Base-by-base conservation (phyloP, 2,329 filamentous ascomycete species). In the Trichophyton benhamiae region DNA sequence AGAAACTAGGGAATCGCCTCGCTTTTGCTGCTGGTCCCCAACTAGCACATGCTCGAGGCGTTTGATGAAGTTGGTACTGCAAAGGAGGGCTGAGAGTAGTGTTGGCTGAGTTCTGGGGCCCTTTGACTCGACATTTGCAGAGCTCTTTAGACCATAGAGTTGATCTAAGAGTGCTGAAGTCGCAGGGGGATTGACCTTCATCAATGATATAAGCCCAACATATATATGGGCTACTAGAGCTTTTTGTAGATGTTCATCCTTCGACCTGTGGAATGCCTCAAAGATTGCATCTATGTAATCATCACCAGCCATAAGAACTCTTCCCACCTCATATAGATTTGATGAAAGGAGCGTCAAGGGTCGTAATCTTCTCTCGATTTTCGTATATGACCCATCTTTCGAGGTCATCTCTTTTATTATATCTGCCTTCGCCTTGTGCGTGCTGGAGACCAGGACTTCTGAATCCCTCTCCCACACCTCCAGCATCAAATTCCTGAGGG, bases 231-330 rank as follows among this genome's bases (percentile, higher is more conserved):
- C 84, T 55, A 91, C 80, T 33, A 95, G 81, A 15, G 82, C 80
- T 65, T 83, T 87, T 62, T 85, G 83, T 49, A 91, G 79, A 17
- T 70, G 66, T 22, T 82, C 80, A 61, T 85, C 83, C 72, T 83
- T 84, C 62, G 86, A 80, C 57, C 77, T 76, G 42, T 83, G 78
- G 63, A 77, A 78, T 33, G 70, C 69, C 63, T 78, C 76, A 59
- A 70, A 69, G 11, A 96, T 79, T 0, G 87, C 84, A 71, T 96
- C 92, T 20, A 96, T 74, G 67, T 94, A 92, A 73, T 96, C 92
- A 58, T 88, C 91, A 0, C 92, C 92, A 0, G 87, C 87, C 67
- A 95, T 82, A 67, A 96, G 86, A 66, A 88, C 78, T 5, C 76
- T 72, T 33, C 80, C 82, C 52, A 75, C 75, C 25, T 79, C 68